Evolutionary conservation across 2,329 filamentous ascomycete species (phyloP).

Genomic region (Alternaria gansuensis): DNA sequence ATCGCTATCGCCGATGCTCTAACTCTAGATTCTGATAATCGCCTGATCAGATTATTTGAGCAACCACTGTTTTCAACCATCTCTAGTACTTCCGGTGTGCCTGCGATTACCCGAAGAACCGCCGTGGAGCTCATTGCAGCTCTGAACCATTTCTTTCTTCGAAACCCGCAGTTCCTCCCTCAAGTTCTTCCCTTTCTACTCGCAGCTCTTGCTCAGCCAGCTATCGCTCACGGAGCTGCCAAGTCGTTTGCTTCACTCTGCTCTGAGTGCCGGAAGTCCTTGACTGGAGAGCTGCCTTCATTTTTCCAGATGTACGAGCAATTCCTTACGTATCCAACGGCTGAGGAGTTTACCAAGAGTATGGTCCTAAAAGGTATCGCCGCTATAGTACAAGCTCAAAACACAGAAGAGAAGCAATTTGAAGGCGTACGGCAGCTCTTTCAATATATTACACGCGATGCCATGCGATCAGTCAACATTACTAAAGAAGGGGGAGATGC

Average conservation of each 20-base stretch:
- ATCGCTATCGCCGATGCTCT: constrained; percentile 73
- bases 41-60: constrained; percentile 69
- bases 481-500: constrained; percentile 47
- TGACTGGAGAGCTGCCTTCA: constrained; percentile 71
- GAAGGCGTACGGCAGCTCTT: constrained; percentile 67
- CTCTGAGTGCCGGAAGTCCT: constrained; percentile 73
- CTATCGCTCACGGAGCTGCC: constrained; percentile 73
- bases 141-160: constrained; percentile 79
- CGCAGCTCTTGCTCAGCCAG: constrained; percentile 68
- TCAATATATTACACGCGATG: constrained; percentile 69
- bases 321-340: constrained; percentile 66
- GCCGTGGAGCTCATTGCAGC: constrained; percentile 75
- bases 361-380: constrained; percentile 77
- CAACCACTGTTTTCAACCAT: constrained; percentile 66
- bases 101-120: constrained; percentile 71
- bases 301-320: constrained; percentile 76
- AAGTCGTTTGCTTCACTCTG: constrained; percentile 78
- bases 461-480: constrained; percentile 52
- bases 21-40: constrained; percentile 66
- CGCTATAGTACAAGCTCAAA: constrained; percentile 76
- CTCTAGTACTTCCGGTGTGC: constrained; percentile 60
- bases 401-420: constrained; percentile 65
- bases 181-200: constrained; percentile 79
- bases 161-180: constrained; percentile 72
- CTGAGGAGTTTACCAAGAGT: constrained; percentile 76